Conservation (phyloP, 2,329 filamentous ascomycete genomes). For the Paecilomyces sp. region DNA sequence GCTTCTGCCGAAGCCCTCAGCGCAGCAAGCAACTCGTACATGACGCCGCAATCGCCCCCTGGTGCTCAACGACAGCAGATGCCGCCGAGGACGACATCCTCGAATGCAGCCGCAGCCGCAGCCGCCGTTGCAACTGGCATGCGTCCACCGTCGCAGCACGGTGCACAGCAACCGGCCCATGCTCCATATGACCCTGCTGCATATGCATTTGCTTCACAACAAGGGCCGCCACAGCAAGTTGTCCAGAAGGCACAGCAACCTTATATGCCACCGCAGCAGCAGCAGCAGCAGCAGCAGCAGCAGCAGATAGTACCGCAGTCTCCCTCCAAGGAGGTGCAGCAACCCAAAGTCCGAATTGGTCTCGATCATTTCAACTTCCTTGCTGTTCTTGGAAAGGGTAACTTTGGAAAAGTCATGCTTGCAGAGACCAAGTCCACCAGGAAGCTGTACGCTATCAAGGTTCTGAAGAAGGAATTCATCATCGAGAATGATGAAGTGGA, state of each 20-base stretch:
- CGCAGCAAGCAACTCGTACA: constrained; percentile 36
- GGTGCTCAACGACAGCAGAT: constrained; percentile 36
- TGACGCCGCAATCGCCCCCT: constrained; percentile 40
- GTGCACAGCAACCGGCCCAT: constrained; percentile 40
- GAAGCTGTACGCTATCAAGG: constrained; percentile 95
- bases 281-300: neutral
- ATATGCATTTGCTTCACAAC: constrained; percentile 29
- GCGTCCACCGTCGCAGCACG: constrained; percentile 34
- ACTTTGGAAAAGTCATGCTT: constrained; percentile 99
- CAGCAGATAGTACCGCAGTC: constrained; percentile 11
- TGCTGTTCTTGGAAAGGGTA: constrained; percentile 95
- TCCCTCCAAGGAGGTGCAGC: constrained; percentile 21
- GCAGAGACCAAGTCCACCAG: constrained; percentile 91
- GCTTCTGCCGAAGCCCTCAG: constrained; percentile 35
- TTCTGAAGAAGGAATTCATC: constrained; percentile 99
- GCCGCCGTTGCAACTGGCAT: constrained; percentile 43
- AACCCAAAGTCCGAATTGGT: constrained; percentile 62
- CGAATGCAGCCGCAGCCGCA: constrained; percentile 40
- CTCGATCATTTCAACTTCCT: constrained; percentile 99
- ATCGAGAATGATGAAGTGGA: constrained; percentile 99
- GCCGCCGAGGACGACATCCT: constrained; percentile 43
- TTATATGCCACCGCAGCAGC: constrained; percentile 19
- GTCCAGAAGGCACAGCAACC: constrained; percentile 17
- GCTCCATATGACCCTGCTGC: constrained; percentile 37
- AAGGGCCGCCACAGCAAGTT: constrained; percentile 19